A percentile compares a stretch with the other conserved stretches of the same genome.
Evolutionary conservation across 208 protist species (phyloP).

Genomic region (Acanthamoeba healyi): DNA sequence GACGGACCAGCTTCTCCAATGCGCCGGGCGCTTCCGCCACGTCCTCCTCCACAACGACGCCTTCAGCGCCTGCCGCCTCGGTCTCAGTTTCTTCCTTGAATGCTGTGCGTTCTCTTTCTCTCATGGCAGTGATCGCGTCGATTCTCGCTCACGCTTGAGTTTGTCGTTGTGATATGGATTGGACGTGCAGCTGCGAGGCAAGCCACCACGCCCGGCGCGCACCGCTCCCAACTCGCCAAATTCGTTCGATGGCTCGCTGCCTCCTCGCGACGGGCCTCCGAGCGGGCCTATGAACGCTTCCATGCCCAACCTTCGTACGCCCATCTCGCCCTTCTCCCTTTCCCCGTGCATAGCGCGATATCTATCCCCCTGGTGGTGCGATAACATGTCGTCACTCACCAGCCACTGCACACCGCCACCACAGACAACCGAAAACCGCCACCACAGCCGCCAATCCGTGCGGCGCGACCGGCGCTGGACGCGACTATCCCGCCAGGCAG

Average conservation of each 20-base stretch:
- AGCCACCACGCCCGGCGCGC: conserved; percentile 2
- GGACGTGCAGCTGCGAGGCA: background rate
- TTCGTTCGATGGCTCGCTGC: background rate
- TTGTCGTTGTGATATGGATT: too few relatives aligned
- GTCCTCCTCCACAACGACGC: background rate
- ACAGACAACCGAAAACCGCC: conserved; percentile 7
- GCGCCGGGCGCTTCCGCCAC: background rate
- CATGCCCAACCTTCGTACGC: background rate
- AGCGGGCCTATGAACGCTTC: background rate
- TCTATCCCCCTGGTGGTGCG: background rate
- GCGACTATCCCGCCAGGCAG: background rate
- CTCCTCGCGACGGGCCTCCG: background rate
- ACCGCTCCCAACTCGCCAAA: conserved; percentile 2
- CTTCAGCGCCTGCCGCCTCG: background rate
- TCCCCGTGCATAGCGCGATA: background rate
- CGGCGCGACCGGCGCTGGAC: conserved; percentile 10
- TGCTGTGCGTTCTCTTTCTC: background rate
- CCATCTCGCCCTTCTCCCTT: background rate
- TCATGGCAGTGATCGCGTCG: background rate
- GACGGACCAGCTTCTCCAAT: conserved; percentile 19
- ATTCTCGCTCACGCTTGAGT: background rate
- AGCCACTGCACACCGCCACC: too few relatives aligned
- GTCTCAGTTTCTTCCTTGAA: background rate
- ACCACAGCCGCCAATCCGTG: background rate
- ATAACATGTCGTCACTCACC: too few relatives aligned